A percentile compares a stretch with the other conserved stretches of the same genome.
Evolutionary conservation across 1,284 basidiomycete species (phyloP).

Genomic region (Cryptococcus amylolentus): DNA sequence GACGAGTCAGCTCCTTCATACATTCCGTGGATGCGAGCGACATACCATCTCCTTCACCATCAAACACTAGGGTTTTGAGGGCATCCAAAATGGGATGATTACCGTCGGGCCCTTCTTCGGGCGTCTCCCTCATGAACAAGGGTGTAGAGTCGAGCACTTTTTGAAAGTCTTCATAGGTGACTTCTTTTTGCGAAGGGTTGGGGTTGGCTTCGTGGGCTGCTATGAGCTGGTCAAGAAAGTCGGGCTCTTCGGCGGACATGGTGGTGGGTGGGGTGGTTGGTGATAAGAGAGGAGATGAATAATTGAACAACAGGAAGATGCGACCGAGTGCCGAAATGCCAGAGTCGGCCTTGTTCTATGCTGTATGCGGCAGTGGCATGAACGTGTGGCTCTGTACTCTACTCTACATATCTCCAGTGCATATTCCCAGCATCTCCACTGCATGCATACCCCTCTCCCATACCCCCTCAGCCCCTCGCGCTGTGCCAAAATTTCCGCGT

Average conservation of each 20-base stretch:
- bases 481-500: background rate
- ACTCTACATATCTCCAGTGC: too few relatives aligned
- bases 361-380: background rate
- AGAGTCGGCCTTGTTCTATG: background rate
- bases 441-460: background rate
- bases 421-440: too few relatives aligned
- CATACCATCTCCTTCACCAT: conserved; percentile 90
- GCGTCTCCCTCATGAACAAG: conserved; percentile 88
- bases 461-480: background rate
- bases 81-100: conserved; percentile 68
- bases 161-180: conserved; percentile 37
- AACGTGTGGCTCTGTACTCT: too few relatives aligned
- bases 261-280: background rate
- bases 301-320: background rate
- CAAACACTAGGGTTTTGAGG: conserved; percentile 77
- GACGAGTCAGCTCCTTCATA: background rate
- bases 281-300: background rate
- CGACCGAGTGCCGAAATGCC: background rate
- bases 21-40: conserved; percentile 20
- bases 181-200: conserved; percentile 21
- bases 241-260: conserved; percentile 1
- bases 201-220: background rate
- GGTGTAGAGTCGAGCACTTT: conserved; percentile 55
- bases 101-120: conserved; percentile 58
- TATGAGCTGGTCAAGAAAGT: conserved; percentile 11